These are phyloP conservation scores for Ulmus americana DNA, from an alignment of 331 rosid species.

Conservation along the genomic window DNA sequence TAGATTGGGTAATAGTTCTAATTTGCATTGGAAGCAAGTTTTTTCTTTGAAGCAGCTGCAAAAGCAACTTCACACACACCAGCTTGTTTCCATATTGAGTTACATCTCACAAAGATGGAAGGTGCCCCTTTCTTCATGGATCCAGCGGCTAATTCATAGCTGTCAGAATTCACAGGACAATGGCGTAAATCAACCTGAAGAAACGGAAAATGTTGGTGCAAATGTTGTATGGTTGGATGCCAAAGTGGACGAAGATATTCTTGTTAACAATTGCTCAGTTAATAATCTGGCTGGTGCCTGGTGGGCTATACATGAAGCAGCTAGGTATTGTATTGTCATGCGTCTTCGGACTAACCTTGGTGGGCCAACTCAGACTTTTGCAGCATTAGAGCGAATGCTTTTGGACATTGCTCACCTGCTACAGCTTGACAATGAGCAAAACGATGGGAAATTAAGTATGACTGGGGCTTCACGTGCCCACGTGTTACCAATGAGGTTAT, in stretches of 20 bases:
- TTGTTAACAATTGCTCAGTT: conserved; percentile 63
- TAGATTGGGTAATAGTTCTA: conserved; percentile 42
- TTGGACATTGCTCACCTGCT: conserved; percentile 76
- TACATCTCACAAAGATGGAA: conserved; percentile 94
- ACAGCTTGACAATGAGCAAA: conserved; percentile 84
- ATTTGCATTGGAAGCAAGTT: conserved; percentile 84
- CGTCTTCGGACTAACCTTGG: conserved; percentile 94
- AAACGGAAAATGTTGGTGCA: conserved; percentile 45
- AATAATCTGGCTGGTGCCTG: conserved; percentile 85
- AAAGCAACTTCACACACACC: conserved; percentile 69
- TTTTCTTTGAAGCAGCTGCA: conserved; percentile 83
- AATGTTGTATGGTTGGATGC: conserved; percentile 59
- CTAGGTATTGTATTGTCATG: conserved; percentile 75
- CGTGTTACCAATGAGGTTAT: conserved; percentile 81
- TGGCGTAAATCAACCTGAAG: conserved; percentile 55
- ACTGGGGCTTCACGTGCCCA: conserved; percentile 94
- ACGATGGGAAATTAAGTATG: conserved; percentile 84
- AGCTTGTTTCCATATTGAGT: conserved; percentile 82
- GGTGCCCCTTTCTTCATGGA: conserved; percentile 92
- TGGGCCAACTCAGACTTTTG: conserved; percentile 97
- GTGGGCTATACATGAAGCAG: conserved; percentile 97
- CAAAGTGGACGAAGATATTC: conserved; percentile 67
- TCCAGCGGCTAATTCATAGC: conserved; percentile 74
- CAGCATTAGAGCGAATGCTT: conserved; percentile 91
- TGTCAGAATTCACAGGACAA: conserved; percentile 65